Evolutionary conservation across 2,329 filamentous ascomycete genomes (phyloP), one percentile per base, ranked within the genome.

Genomic region (Anisogramma anomala): DNA sequence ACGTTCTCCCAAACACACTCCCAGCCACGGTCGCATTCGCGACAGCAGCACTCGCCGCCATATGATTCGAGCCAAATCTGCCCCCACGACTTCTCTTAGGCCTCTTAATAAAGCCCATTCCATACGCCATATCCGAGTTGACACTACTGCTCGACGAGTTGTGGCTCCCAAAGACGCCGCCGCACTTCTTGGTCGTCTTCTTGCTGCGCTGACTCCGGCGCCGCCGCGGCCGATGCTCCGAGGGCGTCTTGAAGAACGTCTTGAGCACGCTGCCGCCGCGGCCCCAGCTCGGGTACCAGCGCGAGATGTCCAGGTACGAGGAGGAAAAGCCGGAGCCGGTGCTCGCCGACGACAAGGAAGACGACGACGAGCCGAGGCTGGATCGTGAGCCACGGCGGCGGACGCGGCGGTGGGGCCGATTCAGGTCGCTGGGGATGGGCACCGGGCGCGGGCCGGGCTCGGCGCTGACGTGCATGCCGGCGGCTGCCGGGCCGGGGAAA

Each of bases 121-220:
- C 79, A 54, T 82, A 84, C 8, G 79, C 79, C 46, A 84, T 61
- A 53, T 84, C 80, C 15, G 72, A 74, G 56, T 82, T 77, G 41
- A 48, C 43, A 15, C 46, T 48, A 13, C 39, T 42, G 6, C 38
- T 46, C 19, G 46, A 79, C 1, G 78, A 83, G 2, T 73, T 79
- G 51, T 79, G 80, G 51, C 78, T 81, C 41, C 63, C 66, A 50
- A 77, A 70, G 42, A 79, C 66, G 39, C 81, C 68, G 43, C 74
- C 68, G 28, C 66, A 66, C 48, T 63, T 66, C 49, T 65, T 67
- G 49, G 65, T 67, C 42, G 66, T 27, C 17, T 23, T 67, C 31
- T 30, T 67, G 6, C 25, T 67, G 49, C 66, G 61, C 15, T 58
- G 60, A 41, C 58, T 60, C 39, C 62, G 59, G 49, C 61, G 62